Base-by-base conservation (phyloP, 2,329 filamentous ascomycete species). In the Botrytis paeoniae region DNA sequence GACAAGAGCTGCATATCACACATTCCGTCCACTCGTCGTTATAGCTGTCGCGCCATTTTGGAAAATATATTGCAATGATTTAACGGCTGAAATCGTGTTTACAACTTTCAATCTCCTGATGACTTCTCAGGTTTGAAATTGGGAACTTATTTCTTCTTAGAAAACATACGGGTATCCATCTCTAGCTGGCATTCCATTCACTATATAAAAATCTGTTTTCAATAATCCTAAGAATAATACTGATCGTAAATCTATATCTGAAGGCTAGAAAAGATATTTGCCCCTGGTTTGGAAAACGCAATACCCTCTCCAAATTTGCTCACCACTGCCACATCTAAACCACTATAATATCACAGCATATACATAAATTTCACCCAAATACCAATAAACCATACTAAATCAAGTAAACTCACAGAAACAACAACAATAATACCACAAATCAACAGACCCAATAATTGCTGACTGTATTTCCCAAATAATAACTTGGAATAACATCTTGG, bases 11-110 rank as follows among this genome's bases (percentile, higher is more conserved):
- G n/a, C n/a, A n/a, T n/a, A n/a, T n/a, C n/a, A n/a, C n/a, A n/a
- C n/a, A n/a, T n/a, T n/a, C n/a, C n/a, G n/a, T n/a, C 77, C 1
- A 1, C 4, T 37, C 45, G 29, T 29, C 12, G 4, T 9, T 25
- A 1, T 10, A 10, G 8, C 35, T 48, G 0, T 7, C 20, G 45
- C 7, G 22, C 3, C 6, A 12, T 39, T 39, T 61, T 39, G 0
- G 10, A 3, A 4, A 39, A 61, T 39, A 16, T 61, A 48, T 48
- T 25, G 8, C 45, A 10, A 10, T 4, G 0, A 4, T 48, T 7
- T 10, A 2, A 48, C 1, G 20, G 20, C 20, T 48, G 45, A 48
- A 48, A 48, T 22, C 45, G 20, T 48, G 3, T 8, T 25, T 25
- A 4, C 20, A 48, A 22, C 43, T 10, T 48, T 48, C 0, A 4